Conservation (phyloP, 2,329 filamentous ascomycete species). For the Monilinia aucupariae region DNA sequence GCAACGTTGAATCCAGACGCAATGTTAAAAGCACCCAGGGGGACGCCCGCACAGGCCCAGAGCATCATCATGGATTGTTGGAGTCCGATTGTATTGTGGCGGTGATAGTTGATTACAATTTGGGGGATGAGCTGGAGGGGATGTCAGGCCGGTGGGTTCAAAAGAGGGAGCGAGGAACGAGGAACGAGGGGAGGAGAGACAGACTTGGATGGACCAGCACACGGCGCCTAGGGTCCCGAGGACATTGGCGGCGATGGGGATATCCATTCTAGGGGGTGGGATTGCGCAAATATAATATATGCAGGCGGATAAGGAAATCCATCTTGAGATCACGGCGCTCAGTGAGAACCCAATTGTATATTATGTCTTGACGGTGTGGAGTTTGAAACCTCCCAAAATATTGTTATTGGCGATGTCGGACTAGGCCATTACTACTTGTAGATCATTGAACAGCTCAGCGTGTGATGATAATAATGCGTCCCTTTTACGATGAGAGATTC, state of each 20-base stretch:
- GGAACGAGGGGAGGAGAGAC: constrained; percentile 7
- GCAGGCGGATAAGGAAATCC: neutral
- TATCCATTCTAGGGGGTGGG: no score
- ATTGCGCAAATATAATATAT: no score
- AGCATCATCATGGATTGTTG: constrained; percentile 69
- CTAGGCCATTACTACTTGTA: no score
- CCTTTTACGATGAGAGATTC: no score
- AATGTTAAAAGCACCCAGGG: constrained; percentile 47
- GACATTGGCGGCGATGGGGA: constrained; percentile 51
- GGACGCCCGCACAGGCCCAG: constrained; percentile 63
- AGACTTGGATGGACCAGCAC: constrained; percentile 62
- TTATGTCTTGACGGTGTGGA: no score
- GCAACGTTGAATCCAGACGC: constrained; percentile 33
- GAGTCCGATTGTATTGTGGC: constrained; percentile 60
- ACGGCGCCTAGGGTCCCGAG: constrained; percentile 56
- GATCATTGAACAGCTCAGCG: no score
- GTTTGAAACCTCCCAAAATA: no score
- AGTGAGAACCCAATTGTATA: no score
- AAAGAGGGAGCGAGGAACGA: neutral
- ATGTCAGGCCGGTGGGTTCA: neutral
- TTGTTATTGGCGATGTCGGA: no score
- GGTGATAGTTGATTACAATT: constrained; percentile 61
- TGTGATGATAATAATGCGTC: no score
- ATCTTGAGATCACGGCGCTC: neutral
- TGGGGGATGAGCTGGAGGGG: constrained; percentile 56